Evolutionary conservation across 345 rosid genomes (phyloP).

Genomic region (Melaleuca alternifolia): DNA sequence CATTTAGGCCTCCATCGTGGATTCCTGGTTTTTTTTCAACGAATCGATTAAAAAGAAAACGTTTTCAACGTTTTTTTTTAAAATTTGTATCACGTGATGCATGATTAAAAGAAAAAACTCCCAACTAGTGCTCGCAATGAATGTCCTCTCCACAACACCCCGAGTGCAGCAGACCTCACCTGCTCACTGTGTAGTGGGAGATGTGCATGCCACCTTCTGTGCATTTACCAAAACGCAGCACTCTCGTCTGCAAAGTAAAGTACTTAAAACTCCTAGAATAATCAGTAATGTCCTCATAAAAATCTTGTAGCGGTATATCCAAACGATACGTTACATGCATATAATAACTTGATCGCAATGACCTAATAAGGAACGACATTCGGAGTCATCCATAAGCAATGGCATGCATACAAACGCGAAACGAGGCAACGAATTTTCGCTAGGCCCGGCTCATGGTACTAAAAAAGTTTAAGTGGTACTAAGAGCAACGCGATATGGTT

Average conservation of each 20-base stretch:
- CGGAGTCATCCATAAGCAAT: too few species aligned
- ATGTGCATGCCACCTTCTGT: not conserved
- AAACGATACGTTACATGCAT: not conserved
- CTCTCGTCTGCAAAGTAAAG: not conserved
- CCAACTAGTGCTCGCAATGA: not conserved
- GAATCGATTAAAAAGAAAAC: rapidly evolving
- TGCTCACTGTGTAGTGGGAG: not conserved
- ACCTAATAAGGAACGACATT: not conserved
- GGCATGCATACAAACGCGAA: too few species aligned
- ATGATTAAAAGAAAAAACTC: too few species aligned
- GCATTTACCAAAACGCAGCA: not conserved
- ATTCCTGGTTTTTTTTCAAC: not conserved
- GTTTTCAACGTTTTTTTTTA: not conserved
- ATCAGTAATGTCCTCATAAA: not conserved
- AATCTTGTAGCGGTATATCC: not conserved
- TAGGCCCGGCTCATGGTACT: too few species aligned
- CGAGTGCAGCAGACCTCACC: too few species aligned
- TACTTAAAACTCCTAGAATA: too few species aligned
- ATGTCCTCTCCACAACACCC: not conserved
- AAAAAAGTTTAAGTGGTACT: too few species aligned
- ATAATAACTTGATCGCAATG: not conserved
- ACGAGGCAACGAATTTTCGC: too few species aligned
- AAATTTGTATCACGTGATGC: too few species aligned
- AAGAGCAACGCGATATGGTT: not conserved
- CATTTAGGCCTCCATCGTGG: rapidly evolving